Percentiles rank a stretch among this genome's conserved stretches.
phyloP scores from a whole-genome alignment of 73 alveolate genomes.

The Paramecium sonneborni region DNA sequence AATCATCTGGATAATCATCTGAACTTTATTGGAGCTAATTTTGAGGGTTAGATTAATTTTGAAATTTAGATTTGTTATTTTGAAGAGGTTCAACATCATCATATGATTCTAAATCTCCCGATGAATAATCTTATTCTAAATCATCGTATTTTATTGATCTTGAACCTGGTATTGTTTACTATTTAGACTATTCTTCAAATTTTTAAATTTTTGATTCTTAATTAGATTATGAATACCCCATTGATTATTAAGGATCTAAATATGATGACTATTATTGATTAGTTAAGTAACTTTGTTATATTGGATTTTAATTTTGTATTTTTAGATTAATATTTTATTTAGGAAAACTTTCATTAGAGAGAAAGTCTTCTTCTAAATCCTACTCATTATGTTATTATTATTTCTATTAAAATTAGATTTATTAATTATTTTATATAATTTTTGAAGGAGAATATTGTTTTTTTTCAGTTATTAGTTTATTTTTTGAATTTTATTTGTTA shows the following conservation, averaged over 20 bases:
- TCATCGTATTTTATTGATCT: background rate
- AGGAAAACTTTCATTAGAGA: constrained; percentile 1
- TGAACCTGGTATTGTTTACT: background rate
- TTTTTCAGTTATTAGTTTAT: background rate
- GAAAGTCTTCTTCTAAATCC: background rate
- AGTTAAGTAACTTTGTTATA: background rate
- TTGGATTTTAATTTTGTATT: background rate
- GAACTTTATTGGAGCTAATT: background rate
- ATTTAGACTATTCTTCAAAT: background rate
- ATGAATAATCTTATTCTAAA: background rate
- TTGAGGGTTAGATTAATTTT: background rate
- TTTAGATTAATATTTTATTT: background rate
- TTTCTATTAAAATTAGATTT: background rate
- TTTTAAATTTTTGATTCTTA: background rate
- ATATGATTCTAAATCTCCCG: constrained; percentile 19
- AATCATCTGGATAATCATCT: constrained; percentile 57
- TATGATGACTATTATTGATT: background rate
- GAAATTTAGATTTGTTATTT: background rate
- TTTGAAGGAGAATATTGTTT: background rate
- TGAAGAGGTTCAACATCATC: background rate
- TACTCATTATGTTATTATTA: background rate
- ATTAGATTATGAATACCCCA: background rate
- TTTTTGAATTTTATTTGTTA: background rate
- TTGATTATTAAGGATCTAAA: background rate
- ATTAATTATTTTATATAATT: background rate